These are phyloP conservation scores for Emericellopsis atlantica DNA, from an alignment of 2,329 filamentous ascomycete species.

Conservation along the genomic window DNA sequence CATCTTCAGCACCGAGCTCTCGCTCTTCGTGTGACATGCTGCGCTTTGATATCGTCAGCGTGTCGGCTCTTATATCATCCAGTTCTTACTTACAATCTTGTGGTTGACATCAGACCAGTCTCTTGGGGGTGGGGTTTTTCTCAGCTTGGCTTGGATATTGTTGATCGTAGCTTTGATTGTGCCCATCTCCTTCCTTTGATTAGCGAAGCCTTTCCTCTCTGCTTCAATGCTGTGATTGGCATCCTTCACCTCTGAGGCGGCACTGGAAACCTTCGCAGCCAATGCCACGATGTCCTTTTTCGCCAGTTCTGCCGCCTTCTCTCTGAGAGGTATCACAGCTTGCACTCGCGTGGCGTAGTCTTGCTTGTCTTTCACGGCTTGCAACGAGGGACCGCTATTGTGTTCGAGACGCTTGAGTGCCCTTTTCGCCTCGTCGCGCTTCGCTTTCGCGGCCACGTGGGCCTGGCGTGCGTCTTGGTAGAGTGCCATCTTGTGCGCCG, in stretches of 20 bases:
- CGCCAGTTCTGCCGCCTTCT: conserved; percentile 35
- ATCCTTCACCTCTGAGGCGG: conserved; percentile 26
- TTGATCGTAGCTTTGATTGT: conserved; percentile 45
- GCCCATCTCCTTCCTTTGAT: conserved; percentile 37
- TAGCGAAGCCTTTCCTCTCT: conserved; percentile 33
- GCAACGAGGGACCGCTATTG: conserved; percentile 51
- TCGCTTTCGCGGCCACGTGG: conserved; percentile 38
- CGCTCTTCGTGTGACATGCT: conserved; percentile 44
- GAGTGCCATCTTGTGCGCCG: conserved; percentile 50
- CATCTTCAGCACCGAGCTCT: conserved; percentile 32
- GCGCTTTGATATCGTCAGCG: conserved; percentile 30
- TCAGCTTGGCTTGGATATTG: conserved; percentile 47
- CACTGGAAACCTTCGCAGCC: conserved; percentile 20
- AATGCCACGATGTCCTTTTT: conserved; percentile 38
- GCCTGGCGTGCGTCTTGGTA: conserved; percentile 43
- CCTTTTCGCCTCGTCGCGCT: conserved; percentile 37
- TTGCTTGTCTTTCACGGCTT: conserved; percentile 57
- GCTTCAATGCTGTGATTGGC: conserved; percentile 31
- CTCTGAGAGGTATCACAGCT: conserved; percentile 39
- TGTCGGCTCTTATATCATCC: not conserved
- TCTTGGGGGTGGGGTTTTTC: conserved; percentile 53
- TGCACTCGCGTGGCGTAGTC: conserved; percentile 49
- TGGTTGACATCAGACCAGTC: conserved; percentile 60
- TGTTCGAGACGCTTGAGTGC: conserved; percentile 48
- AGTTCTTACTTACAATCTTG: conserved; percentile 45